Evolutionary conservation across 2,329 filamentous ascomycete genomes (phyloP).

Genomic region (Fusarium redolens): DNA sequence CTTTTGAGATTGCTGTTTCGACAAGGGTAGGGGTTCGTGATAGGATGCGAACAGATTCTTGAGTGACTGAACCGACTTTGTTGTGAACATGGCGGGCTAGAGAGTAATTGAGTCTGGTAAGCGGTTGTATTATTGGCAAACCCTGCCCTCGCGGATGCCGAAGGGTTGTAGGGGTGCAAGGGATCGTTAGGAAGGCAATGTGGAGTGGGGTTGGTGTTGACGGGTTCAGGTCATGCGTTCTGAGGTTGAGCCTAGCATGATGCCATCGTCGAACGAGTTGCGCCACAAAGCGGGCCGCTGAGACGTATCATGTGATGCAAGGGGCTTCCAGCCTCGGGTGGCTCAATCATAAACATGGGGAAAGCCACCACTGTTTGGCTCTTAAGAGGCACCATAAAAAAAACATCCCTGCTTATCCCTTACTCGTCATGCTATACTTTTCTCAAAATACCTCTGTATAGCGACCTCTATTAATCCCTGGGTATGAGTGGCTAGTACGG

Average conservation of each 20-base stretch:
- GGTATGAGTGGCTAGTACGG: not conserved
- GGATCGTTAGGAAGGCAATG: conserved; percentile 9
- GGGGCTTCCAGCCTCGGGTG: conserved; percentile 28
- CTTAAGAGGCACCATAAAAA: not conserved
- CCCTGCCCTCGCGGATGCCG: conserved; percentile 3
- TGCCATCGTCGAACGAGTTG: conserved; percentile 43
- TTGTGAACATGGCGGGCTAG: conserved; percentile 50
- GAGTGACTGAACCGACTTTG: conserved; percentile 52
- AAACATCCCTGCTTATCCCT: not conserved
- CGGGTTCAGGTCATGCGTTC: conserved; percentile 20
- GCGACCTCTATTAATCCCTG: not conserved
- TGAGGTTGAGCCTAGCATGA: conserved; percentile 31
- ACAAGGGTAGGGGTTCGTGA: conserved; percentile 65
- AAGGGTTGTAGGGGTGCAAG: not conserved
- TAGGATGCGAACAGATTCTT: conserved; percentile 55
- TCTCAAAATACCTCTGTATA: not conserved
- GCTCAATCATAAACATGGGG: conserved; percentile 12
- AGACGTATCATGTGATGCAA: conserved; percentile 42
- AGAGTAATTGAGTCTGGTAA: conserved; percentile 49
- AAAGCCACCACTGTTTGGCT: not conserved
- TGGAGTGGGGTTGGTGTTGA: conserved; percentile 11
- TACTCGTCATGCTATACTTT: not conserved
- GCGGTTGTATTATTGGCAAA: conserved; percentile 21
- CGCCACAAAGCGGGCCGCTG: conserved; percentile 33
- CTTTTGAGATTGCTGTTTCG: conserved; percentile 62